A percentile compares a stretch with the other conserved stretches of the same genome.
phyloP scores from a whole-genome alignment of 129 eudicot genomes.

The Erigeron canadensis region DNA sequence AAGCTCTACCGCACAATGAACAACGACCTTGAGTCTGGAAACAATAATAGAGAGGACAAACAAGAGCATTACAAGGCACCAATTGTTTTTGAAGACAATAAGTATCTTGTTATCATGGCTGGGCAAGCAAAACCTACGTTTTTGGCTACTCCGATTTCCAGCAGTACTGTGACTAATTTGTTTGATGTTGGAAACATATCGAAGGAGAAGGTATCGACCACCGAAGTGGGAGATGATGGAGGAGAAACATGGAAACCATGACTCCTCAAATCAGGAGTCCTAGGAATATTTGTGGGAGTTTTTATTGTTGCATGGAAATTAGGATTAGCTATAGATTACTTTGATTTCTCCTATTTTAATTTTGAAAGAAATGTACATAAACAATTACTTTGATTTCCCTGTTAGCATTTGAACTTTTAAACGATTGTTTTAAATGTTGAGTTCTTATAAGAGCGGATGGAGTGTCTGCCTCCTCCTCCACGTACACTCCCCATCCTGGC shows the following conservation, averaged over 20 bases:
- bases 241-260: constrained; percentile 16
- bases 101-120: constrained; percentile 63
- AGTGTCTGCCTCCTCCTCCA: too few relatives aligned
- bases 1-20: constrained; percentile 48
- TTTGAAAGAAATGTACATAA: constrained; percentile 5
- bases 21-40: constrained; percentile 45
- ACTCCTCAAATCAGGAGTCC: background rate
- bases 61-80: constrained; percentile 16
- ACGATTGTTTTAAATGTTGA: too few relatives aligned
- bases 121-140: constrained; percentile 58
- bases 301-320: background rate
- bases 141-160: constrained; percentile 55
- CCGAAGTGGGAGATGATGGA: constrained; percentile 19
- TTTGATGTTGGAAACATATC: constrained; percentile 26
- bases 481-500: too few relatives aligned
- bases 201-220: background rate
- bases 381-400: too few relatives aligned
- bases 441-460: too few relatives aligned
- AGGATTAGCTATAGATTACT: too few relatives aligned
- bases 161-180: constrained; percentile 44
- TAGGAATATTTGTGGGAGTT: background rate
- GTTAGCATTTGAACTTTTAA: too few relatives aligned
- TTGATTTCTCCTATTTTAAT: background rate
- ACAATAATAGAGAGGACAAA: constrained; percentile 14
- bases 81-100: constrained; percentile 46